Evolutionary conservation across 495 filamentous ascomycete species (phyloP).

Genomic region (Trichoderma asperelloides): DNA sequence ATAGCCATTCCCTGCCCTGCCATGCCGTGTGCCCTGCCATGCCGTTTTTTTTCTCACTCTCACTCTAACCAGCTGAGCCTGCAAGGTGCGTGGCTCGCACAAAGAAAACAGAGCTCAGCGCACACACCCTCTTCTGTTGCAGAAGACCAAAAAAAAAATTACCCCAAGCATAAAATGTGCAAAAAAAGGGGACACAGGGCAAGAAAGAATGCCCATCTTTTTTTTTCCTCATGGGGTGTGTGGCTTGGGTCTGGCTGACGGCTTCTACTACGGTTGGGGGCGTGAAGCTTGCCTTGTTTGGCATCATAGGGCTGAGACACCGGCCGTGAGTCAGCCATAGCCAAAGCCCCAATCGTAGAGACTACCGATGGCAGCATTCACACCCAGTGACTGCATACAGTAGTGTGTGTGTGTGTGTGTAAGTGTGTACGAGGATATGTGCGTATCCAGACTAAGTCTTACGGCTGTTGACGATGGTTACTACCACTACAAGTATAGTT

Average conservation of each 20-base stretch:
- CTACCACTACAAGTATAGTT: no score
- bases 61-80: no score
- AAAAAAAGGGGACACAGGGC: no score
- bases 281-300: neutral
- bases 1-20: neutral
- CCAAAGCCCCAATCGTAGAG: constrained; percentile 2
- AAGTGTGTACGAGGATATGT: neutral
- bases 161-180: neutral
- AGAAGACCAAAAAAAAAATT: neutral
- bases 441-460: no score
- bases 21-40: neutral
- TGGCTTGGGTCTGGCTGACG: constrained; percentile 3
- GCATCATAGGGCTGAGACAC: neutral
- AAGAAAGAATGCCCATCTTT: no score
- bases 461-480: no score
- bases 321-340: neutral
- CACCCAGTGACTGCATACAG: neutral
- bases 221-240: neutral
- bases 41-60: neutral
- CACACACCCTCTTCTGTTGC: neutral
- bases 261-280: neutral
- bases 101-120: neutral
- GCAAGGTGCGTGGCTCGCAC: neutral
- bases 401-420: neutral
- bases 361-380: neutral